Base-by-base conservation (phyloP, 768 basidiomycete genomes). In the Cystofilobasidium macerans region DNA sequence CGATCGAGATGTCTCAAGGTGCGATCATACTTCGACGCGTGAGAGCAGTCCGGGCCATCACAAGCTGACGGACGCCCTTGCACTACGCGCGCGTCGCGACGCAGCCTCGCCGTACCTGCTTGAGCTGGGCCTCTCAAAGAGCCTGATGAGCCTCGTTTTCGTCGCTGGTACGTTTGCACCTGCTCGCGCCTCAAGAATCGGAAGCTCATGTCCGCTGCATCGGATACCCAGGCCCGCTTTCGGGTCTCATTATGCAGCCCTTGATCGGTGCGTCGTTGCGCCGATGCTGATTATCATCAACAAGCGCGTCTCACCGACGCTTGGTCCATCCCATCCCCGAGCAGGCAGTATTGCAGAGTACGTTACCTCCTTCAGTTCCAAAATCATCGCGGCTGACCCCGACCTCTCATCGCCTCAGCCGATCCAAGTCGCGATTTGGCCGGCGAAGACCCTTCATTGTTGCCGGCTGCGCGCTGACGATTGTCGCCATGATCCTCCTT, bases 1-100 rank as follows among this genome's bases (percentile, higher is more conserved):
- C 86, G 1, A 86, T 94, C 16, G 92, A 95, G 73, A 92, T 95
- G 89, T 86, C 88, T 0, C 92, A 94, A 69, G 89, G 88, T 77
- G 62, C 40, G 71, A 58, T 24, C 3, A 45, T 30, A n/a, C n/a
- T n/a, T n/a, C n/a, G n/a, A n/a, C n/a, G n/a, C n/a, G n/a, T n/a
- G n/a, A n/a, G n/a, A n/a, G n/a, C 43, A 38, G 24, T 54, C 33
- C 53, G 33, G 16, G 26, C 63, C 32, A n/a, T 14, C 58, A 0
- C n/a, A 26, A 64, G 35, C 36, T 11, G n/a, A n/a, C n/a, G n/a
- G n/a, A n/a, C n/a, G n/a, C n/a, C n/a, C n/a, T n/a, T n/a, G n/a
- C n/a, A n/a, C n/a, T n/a, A n/a, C n/a, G n/a, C n/a, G n/a, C n/a
- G n/a, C 42, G 9, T 20, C 16, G 9, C 9, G 5, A 22, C 14